These are phyloP conservation scores for Fusarium tricinctum DNA, from an alignment of 2,329 filamentous ascomycete species.

Conservation along the genomic window DNA sequence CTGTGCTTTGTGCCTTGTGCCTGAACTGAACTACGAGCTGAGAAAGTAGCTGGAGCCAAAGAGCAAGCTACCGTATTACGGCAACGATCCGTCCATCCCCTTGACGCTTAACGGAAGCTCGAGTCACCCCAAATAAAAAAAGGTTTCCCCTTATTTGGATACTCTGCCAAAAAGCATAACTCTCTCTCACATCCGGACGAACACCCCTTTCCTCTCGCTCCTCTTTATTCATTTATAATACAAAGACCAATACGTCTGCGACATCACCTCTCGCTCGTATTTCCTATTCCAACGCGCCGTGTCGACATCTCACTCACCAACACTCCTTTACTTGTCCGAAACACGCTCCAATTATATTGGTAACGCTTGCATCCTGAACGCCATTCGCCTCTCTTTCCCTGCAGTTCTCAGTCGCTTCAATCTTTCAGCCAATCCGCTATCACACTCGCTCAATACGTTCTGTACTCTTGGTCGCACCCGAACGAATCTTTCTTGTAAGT, in stretches of 20 bases:
- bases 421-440: constrained; percentile 42
- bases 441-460: constrained; percentile 34
- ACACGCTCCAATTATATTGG: constrained; percentile 55
- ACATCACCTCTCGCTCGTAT: constrained; percentile 35
- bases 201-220: constrained; percentile 35
- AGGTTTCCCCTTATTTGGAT: constrained; percentile 41
- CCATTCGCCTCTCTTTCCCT: constrained; percentile 38
- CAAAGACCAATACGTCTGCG: constrained; percentile 43
- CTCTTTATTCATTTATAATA: constrained; percentile 15
- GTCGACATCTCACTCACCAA: constrained; percentile 26
- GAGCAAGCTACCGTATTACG: constrained; percentile 40
- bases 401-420: constrained; percentile 35
- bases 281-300: too few relatives aligned
- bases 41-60: constrained; percentile 39
- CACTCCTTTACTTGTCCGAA: constrained; percentile 49
- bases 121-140: constrained; percentile 40
- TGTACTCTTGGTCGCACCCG: constrained; percentile 50
- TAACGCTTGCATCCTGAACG: constrained; percentile 49
- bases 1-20: constrained; percentile 37
- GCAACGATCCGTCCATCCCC: constrained; percentile 44
- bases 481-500: constrained; percentile 53
- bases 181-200: constrained; percentile 28
- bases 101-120: constrained; percentile 38
- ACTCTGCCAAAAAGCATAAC: constrained; percentile 45
- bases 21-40: constrained; percentile 43